Base-by-base conservation (phyloP, 1,284 basidiomycete species). In the Leccinum brunneo-olivaceum region DNA sequence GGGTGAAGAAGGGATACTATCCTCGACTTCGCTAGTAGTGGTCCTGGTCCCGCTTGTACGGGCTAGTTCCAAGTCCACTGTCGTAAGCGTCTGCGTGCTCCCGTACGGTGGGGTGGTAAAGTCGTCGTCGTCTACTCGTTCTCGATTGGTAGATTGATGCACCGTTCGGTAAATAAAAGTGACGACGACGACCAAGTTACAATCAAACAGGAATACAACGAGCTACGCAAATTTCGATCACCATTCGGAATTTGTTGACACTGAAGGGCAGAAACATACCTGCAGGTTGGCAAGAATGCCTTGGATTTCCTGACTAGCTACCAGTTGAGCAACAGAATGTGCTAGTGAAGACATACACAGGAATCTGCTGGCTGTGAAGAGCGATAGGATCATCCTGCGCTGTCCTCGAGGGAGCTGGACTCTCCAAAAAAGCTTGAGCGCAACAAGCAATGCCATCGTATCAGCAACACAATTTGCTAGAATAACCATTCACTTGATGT, bases 161-260 rank as follows among this genome's bases (percentile, higher is more conserved):
- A 2, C 2, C n/a, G 37, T 15, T 1, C 53, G 50, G 24, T 54
- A 55, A 9, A 47, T 3, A 27, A 44, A 52, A 2, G 50, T 47
- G 23, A 49, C 44, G 11, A 52, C 38, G 2, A 53, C 53, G 8
- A 52, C 25, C 30, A 55, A n/a, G 46, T 54, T 53, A 41, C 52
- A 54, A 12, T 47, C 15, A n/a, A 54, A 19, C 41, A 53, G 10
- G 39, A 50, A 52, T n/a, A 4, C 15, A 10, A 19, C 27, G 14
- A 44, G 24, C 49, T 50, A 27, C 15, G 5, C 4, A 25, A 8
- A 15, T 15, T 15, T 42, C 2, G 6, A n/a, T 27, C n/a, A 20
- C 28, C n/a, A 14, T 11, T 28, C 5, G n/a, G n/a, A n/a, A n/a
- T n/a, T n/a, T n/a, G 14, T n/a, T 14, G 8, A 25, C n/a, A 11